A percentile compares a stretch with the other conserved stretches of the same genome.
These are phyloP conservation scores for Pisolithus microcarpus DNA, from an alignment of 768 basidiomycete species.

Conservation along the genomic window DNA sequence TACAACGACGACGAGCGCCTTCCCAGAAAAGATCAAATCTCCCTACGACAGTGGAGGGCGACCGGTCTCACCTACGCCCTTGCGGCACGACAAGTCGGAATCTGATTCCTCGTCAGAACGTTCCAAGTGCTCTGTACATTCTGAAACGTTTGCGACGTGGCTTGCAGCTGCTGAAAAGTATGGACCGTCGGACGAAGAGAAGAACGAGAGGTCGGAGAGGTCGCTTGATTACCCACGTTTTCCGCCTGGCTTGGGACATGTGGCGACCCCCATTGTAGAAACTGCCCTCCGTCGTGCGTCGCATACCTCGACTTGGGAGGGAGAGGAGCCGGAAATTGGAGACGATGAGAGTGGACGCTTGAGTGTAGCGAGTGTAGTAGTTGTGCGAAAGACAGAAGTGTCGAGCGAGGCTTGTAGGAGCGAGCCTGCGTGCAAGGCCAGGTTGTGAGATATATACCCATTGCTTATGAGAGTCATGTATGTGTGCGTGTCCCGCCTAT, in stretches of 20 bases:
- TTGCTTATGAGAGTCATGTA: too few species aligned
- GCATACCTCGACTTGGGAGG: not conserved
- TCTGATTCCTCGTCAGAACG: too few species aligned
- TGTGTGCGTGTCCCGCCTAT: too few species aligned
- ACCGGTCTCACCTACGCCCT: too few species aligned
- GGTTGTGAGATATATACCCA: not conserved
- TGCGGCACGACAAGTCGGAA: not conserved
- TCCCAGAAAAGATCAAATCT: not conserved
- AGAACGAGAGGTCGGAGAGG: not conserved
- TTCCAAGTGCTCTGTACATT: conserved; percentile 1
- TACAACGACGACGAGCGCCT: not conserved
- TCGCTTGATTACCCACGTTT: not conserved
- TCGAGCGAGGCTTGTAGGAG: not conserved
- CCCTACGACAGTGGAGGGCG: not conserved
- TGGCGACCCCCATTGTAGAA: not conserved
- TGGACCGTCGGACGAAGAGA: not conserved
- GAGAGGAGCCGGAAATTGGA: not conserved
- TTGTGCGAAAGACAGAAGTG: not conserved
- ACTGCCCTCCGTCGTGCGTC: not conserved
- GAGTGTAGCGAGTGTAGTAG: not conserved
- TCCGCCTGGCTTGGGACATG: not conserved
- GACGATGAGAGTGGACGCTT: not conserved
- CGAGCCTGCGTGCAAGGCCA: not conserved
- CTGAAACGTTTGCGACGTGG: conserved; percentile 4
- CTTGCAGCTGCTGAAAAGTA: not conserved